Evolutionary conservation across 2,329 filamentous ascomycete genomes (phyloP).

Genomic region (Arthrobotrys pseudoclavata): DNA sequence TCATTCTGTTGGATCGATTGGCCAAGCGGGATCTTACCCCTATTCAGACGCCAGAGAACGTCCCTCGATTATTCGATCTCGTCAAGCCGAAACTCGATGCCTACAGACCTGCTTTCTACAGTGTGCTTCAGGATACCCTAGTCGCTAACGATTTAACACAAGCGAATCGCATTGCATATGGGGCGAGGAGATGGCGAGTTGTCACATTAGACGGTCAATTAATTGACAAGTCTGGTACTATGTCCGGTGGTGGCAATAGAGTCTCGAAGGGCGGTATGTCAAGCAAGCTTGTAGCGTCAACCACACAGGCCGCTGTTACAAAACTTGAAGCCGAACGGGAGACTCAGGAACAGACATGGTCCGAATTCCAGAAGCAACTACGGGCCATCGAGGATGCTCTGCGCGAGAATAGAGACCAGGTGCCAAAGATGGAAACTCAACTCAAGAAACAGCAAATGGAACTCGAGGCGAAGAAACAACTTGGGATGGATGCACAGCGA

Average conservation of each 20-base stretch:
- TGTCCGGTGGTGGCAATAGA: conserved; percentile 94
- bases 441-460: conserved; percentile 93
- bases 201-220: conserved; percentile 95
- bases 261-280: conserved; percentile 96
- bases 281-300: conserved; percentile 89
- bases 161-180: conserved; percentile 96
- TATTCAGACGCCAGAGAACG: conserved; percentile 90
- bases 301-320: conserved; percentile 86
- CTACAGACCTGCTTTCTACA: conserved; percentile 93
- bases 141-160: conserved; percentile 94
- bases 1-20: conserved; percentile 93
- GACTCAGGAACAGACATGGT: conserved; percentile 82
- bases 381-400: conserved; percentile 81
- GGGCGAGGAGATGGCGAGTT: conserved; percentile 92
- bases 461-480: conserved; percentile 85
- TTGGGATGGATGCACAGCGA: conserved; percentile 84
- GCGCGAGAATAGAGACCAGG: conserved; percentile 79
- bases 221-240: conserved; percentile 97
- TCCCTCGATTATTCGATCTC: conserved; percentile 91
- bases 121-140: conserved; percentile 92
- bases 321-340: conserved; percentile 92
- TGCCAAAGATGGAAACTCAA: conserved; percentile 87
- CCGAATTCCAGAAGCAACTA: conserved; percentile 86
- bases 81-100: conserved; percentile 88
- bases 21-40: conserved; percentile 80